These are phyloP conservation scores for Cerrena zonata DNA, from an alignment of 1,284 basidiomycete species.

Conservation along the genomic window DNA sequence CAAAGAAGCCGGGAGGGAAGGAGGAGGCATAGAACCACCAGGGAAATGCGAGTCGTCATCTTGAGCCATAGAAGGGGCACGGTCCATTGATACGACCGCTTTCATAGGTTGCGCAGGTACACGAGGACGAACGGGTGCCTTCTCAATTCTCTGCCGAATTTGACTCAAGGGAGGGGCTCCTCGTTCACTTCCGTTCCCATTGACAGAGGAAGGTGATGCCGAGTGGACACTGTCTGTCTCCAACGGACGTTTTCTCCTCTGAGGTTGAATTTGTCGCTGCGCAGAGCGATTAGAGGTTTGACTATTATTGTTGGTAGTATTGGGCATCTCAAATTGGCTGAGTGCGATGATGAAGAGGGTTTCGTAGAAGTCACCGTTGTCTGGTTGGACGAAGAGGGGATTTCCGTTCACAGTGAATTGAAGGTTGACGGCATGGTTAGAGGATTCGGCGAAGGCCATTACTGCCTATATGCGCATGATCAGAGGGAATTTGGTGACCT, in stretches of 20 bases:
- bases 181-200: not conserved
- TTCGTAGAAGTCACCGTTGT: constrained; percentile 51
- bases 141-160: not conserved
- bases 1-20: constrained; percentile 2
- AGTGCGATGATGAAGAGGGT: constrained; percentile 71
- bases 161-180: not conserved
- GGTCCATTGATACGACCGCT: constrained; percentile 47
- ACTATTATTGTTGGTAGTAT: constrained; percentile 6
- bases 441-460: constrained; percentile 68
- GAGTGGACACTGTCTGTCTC: constrained; percentile 14
- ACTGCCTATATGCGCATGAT: constrained; percentile 50
- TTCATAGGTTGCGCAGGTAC: constrained; percentile 55
- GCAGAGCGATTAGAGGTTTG: constrained; percentile 9
- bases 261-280: not conserved
- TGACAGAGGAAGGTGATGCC: constrained; percentile 1
- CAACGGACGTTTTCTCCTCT: constrained; percentile 16
- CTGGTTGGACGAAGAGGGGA: constrained; percentile 69
- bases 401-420: constrained; percentile 67
- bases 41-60: constrained; percentile 9
- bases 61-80: constrained; percentile 21
- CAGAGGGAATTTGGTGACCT: constrained; percentile 7
- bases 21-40: constrained; percentile 6
- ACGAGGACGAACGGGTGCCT: not conserved
- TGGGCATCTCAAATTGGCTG: constrained; percentile 40
- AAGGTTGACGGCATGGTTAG: constrained; percentile 56